Evolutionary conservation across 2,329 filamentous ascomycete species (phyloP).

Genomic region (Ascochyta pisi): DNA sequence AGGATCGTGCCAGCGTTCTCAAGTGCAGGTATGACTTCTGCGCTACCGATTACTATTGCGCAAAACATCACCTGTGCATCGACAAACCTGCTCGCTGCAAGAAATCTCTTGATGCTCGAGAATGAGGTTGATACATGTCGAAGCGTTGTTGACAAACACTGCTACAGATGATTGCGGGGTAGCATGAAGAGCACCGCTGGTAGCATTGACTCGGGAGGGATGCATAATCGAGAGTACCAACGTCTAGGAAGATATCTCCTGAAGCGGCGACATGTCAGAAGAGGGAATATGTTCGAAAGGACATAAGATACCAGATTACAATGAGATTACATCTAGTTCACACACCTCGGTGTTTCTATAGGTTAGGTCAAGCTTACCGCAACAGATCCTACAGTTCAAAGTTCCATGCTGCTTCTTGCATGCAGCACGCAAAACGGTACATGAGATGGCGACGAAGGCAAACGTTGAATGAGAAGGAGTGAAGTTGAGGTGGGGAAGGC

Average conservation of each 20-base stretch:
- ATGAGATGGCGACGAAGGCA: too few relatives aligned
- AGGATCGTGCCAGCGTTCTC: constrained; percentile 8
- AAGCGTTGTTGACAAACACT: background rate
- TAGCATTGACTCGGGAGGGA: background rate
- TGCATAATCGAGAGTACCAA: background rate
- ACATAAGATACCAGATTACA: too few relatives aligned
- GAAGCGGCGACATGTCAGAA: background rate
- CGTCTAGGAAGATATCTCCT: too few relatives aligned
- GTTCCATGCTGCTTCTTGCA: too few relatives aligned
- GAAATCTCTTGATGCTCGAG: background rate
- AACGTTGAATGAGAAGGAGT: background rate
- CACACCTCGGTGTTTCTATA: too few relatives aligned
- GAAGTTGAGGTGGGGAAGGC: background rate
- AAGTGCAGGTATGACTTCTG: constrained; percentile 8
- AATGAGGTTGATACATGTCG: background rate
- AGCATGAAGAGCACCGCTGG: background rate
- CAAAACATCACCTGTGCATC: background rate
- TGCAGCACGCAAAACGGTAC: too few relatives aligned
- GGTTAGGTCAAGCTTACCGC: too few relatives aligned
- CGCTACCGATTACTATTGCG: constrained; percentile 8
- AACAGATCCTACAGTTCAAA: too few relatives aligned
- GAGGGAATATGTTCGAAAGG: background rate
- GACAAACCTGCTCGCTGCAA: constrained; percentile 11
- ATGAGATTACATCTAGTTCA: too few relatives aligned
- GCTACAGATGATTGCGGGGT: background rate